Base-by-base conservation (phyloP, 495 filamentous ascomycete species). In the Tuber brumale region DNA sequence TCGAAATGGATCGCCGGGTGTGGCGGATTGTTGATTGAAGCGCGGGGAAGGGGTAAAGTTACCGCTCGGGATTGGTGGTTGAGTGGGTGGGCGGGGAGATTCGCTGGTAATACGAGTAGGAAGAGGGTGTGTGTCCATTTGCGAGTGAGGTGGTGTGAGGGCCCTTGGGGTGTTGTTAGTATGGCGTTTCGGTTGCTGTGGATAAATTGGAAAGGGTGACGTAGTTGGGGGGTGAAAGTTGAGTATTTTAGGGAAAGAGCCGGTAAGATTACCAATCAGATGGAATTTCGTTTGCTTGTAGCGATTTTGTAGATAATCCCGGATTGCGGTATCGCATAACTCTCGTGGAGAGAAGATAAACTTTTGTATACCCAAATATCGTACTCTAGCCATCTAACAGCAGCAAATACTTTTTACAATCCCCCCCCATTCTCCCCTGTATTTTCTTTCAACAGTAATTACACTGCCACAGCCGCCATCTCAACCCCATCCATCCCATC, bases 401-500 rank as follows among this genome's bases (percentile, higher is more conserved):
- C 5, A 18, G 14, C 27, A 66, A 16, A 66, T 66, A 31, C 27
- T 35, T 66, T 72, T 41, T 72, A 82, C 82, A 86, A 88, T 88
- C 42, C 85, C 76, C 85, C 76, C 7, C 84, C 81, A 79, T 87
- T 85, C 75, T 35, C 48, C 31, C 16, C 31, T 37, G 23, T 6
- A 8, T 4, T 4, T 35, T 14, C 66, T 72, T 37, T 27, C 57
- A 69, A 74, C 72, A 73, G 27, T 41, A 71, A 51, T 61, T 79
- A 79, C 39, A 31, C 45, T 21, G 37, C 44, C 76, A 79, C 75
- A 51, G 71, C 48, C 23, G 61, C 44, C 43, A 79, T 82, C 69
- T 83, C 85, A 41, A 72, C 79, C 43, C 85, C 80, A 51, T 83
- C 83, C 69, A 80, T 75, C 76, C 78, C 79, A 37, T 80, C 80